Base-by-base conservation (phyloP, 768 basidiomycete genomes). In the Lactifluus hygrophoroides region DNA sequence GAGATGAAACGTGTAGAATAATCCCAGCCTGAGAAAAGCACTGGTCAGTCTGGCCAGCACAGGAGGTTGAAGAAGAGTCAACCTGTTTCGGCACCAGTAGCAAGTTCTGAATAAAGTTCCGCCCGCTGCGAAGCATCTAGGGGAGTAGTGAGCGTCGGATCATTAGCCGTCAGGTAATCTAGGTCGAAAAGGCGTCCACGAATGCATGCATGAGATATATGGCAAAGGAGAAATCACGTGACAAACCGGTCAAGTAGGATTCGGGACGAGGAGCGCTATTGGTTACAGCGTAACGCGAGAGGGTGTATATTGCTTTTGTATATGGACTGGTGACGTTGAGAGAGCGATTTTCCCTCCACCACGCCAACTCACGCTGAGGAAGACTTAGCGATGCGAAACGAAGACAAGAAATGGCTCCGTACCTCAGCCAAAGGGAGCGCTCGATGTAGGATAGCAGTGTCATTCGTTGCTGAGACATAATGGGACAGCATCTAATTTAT, bases 231-330 rank as follows among this genome's bases (percentile, higher is more conserved):
- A 38, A 46, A n/a, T 14, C 10, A 35, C 16, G 8, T 19, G n/a
- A 69, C 74, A 34, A 58, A 82, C 85, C 85, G 25, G 75, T 74
- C 19, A 83, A 68, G 66, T 88, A 88, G 0, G 86, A 90, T 74
- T 97, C 94, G 0, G 94, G 94, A 11, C 94, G 78, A 38, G 94
- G 94, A 2, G 91, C 93, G 16, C 74, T 85, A 68, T 93, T 95
- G 64, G 77, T 83, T 0, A 92, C 94, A 9, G 79, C 73, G 66
- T 91, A 96, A 47, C 73, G 86, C 37, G 82, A 80, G 70, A 96
- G 76, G 13, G 76, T 71, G 70, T 87, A 80, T 0, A 79, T 87
- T 44, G 76, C 69, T 56, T 83, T 82, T 27, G 85, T 85, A 70
- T 80, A 87, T 0, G 90, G 88, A 57, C 85, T 86, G 6, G 69